Base-by-base conservation (phyloP, 1,284 basidiomycete genomes). In the Leucoagaricus sp. region DNA sequence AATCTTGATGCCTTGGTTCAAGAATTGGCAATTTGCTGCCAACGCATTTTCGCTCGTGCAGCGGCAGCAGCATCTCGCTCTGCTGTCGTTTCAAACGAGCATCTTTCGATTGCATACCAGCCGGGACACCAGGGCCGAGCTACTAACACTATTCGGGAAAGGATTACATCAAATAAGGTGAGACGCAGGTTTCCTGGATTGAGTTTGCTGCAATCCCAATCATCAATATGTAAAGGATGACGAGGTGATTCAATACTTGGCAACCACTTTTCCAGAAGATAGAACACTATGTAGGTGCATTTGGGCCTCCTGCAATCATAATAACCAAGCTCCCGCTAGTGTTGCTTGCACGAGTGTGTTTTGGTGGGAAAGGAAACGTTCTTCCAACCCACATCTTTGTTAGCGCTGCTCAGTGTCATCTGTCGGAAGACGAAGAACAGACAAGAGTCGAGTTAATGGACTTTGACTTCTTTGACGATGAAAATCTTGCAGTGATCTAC, bases 381-480 rank as follows among this genome's bases (percentile, higher is more conserved):
- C 26, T 52, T 13, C 55, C 55, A 17, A 52, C 26, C 15, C 17
- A 41, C 28, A 41, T 57, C 40, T 33, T 29, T 4, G 42, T 52
- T 31, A 45, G 55, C n/a, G 49, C 42, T 26, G 40, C 48, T 15
- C 44, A 47, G 19, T 57, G 44, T 36, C 31, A 47, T 40, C 26
- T 60, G 45, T 58, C 61, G 46, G 60, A 61, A 50, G 59, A 63
- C 59, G 57, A 48, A 23, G 44, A 52, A 68, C 58, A 72, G 73
- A 65, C 67, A 61, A 60, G 64, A 56, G 65, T 86, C 63, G 76
- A 85, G 58, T 64, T 90, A 49, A 67, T 89, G 64, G 85, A 86
- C 64, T 78, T 75, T 53, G 86, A 88, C 57, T 91, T 91, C 71
- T 90, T 91, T 67, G 89, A 92, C 73, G 85, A 89, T 64, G 79